These are phyloP conservation scores for Rhodotorula mucilaginosa DNA, from an alignment of 1,284 basidiomycete species.

Conservation along the genomic window DNA sequence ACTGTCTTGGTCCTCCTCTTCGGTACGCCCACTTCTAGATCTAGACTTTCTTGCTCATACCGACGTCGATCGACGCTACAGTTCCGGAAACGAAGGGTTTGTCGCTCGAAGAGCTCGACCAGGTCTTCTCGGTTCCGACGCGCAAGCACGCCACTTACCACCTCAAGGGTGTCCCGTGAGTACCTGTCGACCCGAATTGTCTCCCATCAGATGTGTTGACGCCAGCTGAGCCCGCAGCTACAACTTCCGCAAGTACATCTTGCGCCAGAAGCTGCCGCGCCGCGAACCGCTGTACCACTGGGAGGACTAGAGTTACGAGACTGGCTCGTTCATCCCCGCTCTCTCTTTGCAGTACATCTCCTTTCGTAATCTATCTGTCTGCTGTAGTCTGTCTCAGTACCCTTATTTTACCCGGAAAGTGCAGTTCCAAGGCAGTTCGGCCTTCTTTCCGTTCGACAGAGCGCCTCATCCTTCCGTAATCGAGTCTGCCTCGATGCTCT, in stretches of 20 bases:
- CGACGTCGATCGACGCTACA: too few relatives aligned
- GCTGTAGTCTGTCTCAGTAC: too few relatives aligned
- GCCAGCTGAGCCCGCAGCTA: conserved; percentile 44
- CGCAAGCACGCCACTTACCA: conserved; percentile 32
- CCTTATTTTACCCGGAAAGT: too few relatives aligned
- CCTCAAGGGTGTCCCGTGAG: neutral
- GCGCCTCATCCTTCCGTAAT: too few relatives aligned
- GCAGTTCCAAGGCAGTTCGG: too few relatives aligned
- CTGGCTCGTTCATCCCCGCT: neutral
- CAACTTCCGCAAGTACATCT: conserved; percentile 62
- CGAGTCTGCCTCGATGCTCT: too few relatives aligned
- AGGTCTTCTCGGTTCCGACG: conserved; percentile 56
- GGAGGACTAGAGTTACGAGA: conserved; percentile 34
- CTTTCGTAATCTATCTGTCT: too few relatives aligned
- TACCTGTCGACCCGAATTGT: neutral
- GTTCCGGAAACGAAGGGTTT: conserved; percentile 64
- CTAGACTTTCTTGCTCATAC: too few relatives aligned
- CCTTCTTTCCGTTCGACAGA: too few relatives aligned
- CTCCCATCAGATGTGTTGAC: too few relatives aligned
- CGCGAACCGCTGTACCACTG: conserved; percentile 58
- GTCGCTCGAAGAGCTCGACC: conserved; percentile 61
- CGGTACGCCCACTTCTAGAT: neutral
- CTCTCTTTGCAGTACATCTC: neutral
- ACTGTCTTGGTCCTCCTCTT: conserved; percentile 50
- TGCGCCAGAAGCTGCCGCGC: conserved; percentile 56